Evolutionary conservation across 2,329 filamentous ascomycete genomes (phyloP), one percentile per base, ranked within the genome.

Genomic region (Phialophora verrucosa): DNA sequence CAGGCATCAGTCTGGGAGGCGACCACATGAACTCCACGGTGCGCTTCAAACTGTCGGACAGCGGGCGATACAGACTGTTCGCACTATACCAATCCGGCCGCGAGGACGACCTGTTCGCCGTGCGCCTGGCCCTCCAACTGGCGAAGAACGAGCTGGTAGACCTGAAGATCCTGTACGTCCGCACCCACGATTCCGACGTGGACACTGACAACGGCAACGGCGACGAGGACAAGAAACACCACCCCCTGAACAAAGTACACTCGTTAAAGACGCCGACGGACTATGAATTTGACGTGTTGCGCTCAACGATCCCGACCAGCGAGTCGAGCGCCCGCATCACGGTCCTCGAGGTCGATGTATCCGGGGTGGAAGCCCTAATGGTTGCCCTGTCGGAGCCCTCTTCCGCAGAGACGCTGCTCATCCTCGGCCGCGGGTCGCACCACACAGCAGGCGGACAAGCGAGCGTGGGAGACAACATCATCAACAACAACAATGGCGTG

Each of bases 41-140:
- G 20, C 59, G 69, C 31, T 73, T 73, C 61, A 53, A 50, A 44
- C 63, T 64, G 20, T 55, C 64, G 1, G 69, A 70, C 47, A 87
- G 86, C 70, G 79, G 83, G 35, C 80, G 82, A n/a, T 87, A 90
- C 61, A 79, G 86, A 11, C 85, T 98, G 70, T 93, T 96, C 76
- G 83, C 96, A 62, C 90, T 93, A 0, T 98, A 92, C 78, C 89
- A 97, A 66, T 23, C 44, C 27, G 93, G 94, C 20, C 91, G 91
- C 8, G 80, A 83, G 1, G 95, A 99, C 74, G 94, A 97, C 74
- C 86, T 88, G 7, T 87, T 90, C 4, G 93, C 93, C 0, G 83
- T 98, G 0, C 84, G 89, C 1, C 86, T 98, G 27, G 90, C 94
- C 2, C 83, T 98, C 2, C 94, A 97, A 74, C 84, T 99, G 0